These are phyloP conservation scores for Amanita rimosa DNA, from an alignment of 768 basidiomycete genomes.

Conservation along the genomic window DNA sequence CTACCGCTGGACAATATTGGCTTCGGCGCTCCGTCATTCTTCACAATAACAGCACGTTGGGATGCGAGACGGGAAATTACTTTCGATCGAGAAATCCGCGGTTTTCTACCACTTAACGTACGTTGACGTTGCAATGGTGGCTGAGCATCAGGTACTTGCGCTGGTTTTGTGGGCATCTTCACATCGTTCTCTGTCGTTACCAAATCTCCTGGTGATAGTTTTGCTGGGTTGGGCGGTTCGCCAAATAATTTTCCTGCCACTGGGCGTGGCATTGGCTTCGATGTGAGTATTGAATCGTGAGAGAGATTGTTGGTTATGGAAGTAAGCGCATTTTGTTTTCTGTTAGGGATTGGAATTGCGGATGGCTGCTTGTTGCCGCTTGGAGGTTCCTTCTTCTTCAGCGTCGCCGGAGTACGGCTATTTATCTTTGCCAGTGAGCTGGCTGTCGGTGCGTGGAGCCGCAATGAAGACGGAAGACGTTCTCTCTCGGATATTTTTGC, in stretches of 20 bases:
- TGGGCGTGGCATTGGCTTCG: background rate
- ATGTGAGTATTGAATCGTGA: background rate
- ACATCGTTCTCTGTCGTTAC: background rate
- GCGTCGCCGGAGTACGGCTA: conserved; percentile 8
- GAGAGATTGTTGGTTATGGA: conserved; percentile 25
- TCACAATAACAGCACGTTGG: conserved; percentile 34
- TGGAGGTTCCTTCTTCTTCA: conserved; percentile 5
- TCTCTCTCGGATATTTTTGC: conserved; percentile 12
- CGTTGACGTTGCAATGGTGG: conserved; percentile 3
- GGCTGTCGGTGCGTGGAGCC: conserved; percentile 64
- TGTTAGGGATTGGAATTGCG: conserved; percentile 5
- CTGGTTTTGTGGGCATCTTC: background rate
- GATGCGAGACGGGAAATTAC: conserved; percentile 70
- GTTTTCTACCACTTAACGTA: conserved; percentile 40
- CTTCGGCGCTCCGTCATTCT: background rate
- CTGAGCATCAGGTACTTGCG: background rate
- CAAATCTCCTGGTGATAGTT: background rate
- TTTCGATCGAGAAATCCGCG: conserved; percentile 72
- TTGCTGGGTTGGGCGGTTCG: background rate
- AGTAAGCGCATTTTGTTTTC: conserved; percentile 14
- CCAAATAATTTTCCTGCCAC: background rate
- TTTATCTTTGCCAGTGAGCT: conserved; percentile 60
- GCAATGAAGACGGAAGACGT: conserved; percentile 21
- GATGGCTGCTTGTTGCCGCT: conserved; percentile 6
- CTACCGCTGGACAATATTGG: conserved; percentile 10